phyloP scores from a whole-genome alignment of 106 monocot genomes.

The Amphibolis antarctica region DNA sequence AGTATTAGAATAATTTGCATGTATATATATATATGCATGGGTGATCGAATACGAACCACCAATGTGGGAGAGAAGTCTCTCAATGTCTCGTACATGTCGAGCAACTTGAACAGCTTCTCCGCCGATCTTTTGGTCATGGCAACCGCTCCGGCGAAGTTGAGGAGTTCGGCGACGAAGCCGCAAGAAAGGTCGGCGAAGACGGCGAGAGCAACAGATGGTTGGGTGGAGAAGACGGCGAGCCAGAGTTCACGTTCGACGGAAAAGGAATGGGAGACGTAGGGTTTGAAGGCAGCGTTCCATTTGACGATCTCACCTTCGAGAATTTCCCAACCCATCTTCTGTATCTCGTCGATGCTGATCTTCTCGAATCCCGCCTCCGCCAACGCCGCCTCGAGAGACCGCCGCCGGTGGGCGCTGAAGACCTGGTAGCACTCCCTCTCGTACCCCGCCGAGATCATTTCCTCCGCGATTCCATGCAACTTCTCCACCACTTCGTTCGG shows the following conservation, averaged over 20 bases:
- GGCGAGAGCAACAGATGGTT: neutral
- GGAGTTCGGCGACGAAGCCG: constrained; percentile 3
- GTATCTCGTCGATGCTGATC: constrained; percentile 53
- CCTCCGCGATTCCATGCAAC: constrained; percentile 18
- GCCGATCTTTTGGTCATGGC: constrained; percentile 19
- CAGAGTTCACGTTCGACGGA: constrained; percentile 22
- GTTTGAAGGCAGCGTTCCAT: constrained; percentile 23
- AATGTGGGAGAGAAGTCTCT: constrained; percentile 11
- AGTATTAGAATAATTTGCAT: no score
- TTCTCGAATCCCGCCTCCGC: constrained; percentile 34
- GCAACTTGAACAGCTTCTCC: constrained; percentile 16
- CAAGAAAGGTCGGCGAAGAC: constrained; percentile 15
- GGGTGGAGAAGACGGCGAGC: constrained; percentile 21
- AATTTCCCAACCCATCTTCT: constrained; percentile 30
- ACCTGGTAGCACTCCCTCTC: constrained; percentile 24
- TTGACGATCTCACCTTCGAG: constrained; percentile 23
- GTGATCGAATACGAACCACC: no score
- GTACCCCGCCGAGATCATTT: constrained; percentile 20
- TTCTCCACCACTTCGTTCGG: constrained; percentile 14
- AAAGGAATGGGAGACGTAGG: constrained; percentile 6
- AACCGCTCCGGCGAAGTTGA: constrained; percentile 15
- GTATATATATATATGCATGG: no score
- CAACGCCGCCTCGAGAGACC: constrained; percentile 18
- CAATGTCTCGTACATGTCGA: constrained; percentile 18
- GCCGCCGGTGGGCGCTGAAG: constrained; percentile 24